Evolutionary conservation across 108 stramenopile genomes (phyloP), one percentile per base, ranked within the genome.

Genomic region (Pseudonitzschia multiseries): DNA sequence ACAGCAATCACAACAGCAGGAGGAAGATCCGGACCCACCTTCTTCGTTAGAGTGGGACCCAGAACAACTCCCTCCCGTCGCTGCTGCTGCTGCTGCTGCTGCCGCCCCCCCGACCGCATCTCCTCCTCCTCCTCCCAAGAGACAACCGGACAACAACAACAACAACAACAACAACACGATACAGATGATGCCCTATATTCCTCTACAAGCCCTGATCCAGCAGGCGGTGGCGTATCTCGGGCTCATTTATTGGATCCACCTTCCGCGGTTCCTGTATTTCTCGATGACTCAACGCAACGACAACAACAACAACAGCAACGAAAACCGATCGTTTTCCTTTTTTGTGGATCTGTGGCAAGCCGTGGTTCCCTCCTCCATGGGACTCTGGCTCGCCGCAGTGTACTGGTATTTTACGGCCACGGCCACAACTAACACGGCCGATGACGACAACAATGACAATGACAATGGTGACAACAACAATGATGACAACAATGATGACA

Each of bases 391-490:
- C 27, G 57, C 57, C 9, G 0, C 26, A 5, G 29, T 59, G 24
- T 59, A 59, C 27, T 28, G 57, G 57, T 59, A 59, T 2, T 59
- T 59, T 27, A 3, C n/a, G n/a, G n/a, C n/a, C n/a, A n/a, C n/a
- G n/a, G n/a, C n/a, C n/a, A n/a, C n/a, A n/a, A n/a, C n/a, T n/a
- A n/a, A n/a, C n/a, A n/a, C n/a, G n/a, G n/a, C n/a, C n/a, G n/a
- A n/a, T n/a, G n/a, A n/a, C n/a, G n/a, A n/a, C n/a, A n/a, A n/a
- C n/a, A n/a, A n/a, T n/a, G n/a, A n/a, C n/a, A n/a, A n/a, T n/a
- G n/a, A n/a, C n/a, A n/a, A n/a, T n/a, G n/a, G n/a, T n/a, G n/a
- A n/a, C n/a, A n/a, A n/a, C n/a, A n/a, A n/a, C n/a, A n/a, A n/a
- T n/a, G n/a, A n/a, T n/a, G n/a, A n/a, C n/a, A n/a, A n/a, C n/a